Conservation (phyloP, 2,329 filamentous ascomycete species). For the Neurospora crassa region DNA sequence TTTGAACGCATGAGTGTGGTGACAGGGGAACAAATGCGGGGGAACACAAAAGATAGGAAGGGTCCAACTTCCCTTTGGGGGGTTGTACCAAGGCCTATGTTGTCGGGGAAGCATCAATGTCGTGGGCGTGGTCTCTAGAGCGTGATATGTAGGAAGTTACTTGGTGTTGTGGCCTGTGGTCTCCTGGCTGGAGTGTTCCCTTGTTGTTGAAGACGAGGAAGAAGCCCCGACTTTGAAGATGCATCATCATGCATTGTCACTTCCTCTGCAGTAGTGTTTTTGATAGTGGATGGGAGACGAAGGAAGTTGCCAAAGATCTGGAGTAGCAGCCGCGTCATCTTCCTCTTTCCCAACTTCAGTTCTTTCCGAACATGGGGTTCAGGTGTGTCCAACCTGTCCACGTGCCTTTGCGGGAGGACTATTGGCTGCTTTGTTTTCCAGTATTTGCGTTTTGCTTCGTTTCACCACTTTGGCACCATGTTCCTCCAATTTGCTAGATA, state of each 20-base stretch:
- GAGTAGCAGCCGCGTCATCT: neutral
- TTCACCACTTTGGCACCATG: neutral
- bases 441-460: neutral
- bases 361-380: neutral
- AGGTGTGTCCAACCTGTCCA: neutral
- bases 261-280: neutral
- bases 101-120: neutral
- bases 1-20: neutral
- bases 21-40: neutral
- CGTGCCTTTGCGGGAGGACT: neutral
- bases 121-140: neutral
- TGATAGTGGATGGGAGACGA: neutral
- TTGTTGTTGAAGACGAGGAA: neutral
- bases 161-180: neutral
- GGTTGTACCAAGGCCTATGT: neutral
- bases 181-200: neutral
- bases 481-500: neutral
- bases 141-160: neutral
- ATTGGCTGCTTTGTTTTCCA: neutral
- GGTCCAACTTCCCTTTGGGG: neutral
- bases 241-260: neutral
- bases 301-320: neutral
- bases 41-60: neutral
- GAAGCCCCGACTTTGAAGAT: neutral
- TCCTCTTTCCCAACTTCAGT: neutral